Conservation (phyloP, 108 stramenopile species). For the Phaeodactylum tricornutum region DNA sequence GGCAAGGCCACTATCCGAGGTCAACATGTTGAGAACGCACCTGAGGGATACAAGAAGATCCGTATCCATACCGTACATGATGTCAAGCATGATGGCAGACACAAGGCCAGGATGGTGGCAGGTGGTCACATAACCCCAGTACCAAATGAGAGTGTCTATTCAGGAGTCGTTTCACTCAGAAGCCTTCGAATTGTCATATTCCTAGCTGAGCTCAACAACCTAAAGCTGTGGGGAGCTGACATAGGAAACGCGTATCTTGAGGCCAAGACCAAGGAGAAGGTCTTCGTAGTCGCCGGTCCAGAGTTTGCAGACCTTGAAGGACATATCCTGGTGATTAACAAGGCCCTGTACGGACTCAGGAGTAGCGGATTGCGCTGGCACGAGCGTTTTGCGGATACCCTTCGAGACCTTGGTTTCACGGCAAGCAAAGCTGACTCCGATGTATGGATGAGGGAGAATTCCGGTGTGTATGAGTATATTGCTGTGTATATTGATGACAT, state of each 20-base stretch:
- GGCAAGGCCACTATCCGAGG: conserved; percentile 10
- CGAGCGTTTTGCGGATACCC: background rate
- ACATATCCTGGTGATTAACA: conserved; percentile 4
- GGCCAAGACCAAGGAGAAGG: conserved; percentile 7
- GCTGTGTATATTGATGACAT: conserved; percentile 5
- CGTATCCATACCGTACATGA: conserved; percentile 19
- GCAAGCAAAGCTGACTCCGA: conserved; percentile 23
- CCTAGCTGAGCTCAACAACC: conserved; percentile 9
- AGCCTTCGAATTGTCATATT: conserved; percentile 5
- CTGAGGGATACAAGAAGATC: too few relatives aligned
- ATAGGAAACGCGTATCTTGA: conserved; percentile 21
- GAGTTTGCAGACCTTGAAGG: conserved; percentile 10
- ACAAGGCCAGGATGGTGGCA: conserved; percentile 23
- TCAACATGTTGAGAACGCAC: too few relatives aligned
- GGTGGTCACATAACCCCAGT: conserved; percentile 22
- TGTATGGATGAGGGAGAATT: conserved; percentile 15
- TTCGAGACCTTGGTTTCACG: conserved; percentile 22
- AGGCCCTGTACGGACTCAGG: conserved; percentile 15
- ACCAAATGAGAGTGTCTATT: conserved; percentile 18
- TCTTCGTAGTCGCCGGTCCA: conserved; percentile 14
- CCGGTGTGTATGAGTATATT: conserved; percentile 2
- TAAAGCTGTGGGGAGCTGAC: conserved; percentile 7
- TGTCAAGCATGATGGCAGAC: conserved; percentile 25
- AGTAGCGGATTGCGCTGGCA: background rate
- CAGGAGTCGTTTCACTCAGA: conserved; percentile 18